Evolutionary conservation across 352 stramenopile genomes (phyloP), one percentile per base, ranked within the genome.

Genomic region (Phytophthora lateralis): DNA sequence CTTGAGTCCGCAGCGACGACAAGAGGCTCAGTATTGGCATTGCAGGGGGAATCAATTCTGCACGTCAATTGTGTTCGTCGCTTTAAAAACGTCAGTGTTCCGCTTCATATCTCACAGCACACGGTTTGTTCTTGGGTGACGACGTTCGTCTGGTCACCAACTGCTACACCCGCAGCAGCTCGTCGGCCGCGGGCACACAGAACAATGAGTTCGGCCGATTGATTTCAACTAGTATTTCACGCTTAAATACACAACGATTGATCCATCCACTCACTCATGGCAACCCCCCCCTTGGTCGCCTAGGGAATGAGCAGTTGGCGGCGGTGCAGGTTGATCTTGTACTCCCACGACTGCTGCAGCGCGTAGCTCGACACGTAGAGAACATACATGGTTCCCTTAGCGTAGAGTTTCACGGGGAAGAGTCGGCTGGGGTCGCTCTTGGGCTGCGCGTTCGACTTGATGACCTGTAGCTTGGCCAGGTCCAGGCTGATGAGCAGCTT

Each of bases 291-390:
- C 35, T 2, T 30, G 26, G 26, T 30, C 26, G 26, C 7, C 47
- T 77, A 93, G 44, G 81, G 81, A 54, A 93, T 84, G n/a, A 91
- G 70, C n/a, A 91, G 71, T 50, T 85, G 61, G 11, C 82, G 81
- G 6, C 83, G 82, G 34, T 90, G 80, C 46, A 84, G 62, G 30
- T 92, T 78, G 59, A 93, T 92, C 59, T 85, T 82, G 73, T 90
- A 91, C 62, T 88, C 82, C 85, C 85, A 94, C 6, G 71, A 73
- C 62, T 88, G 82, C 63, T 91, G 83, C 75, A 90, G 85, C 43
- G 80, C 78, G 55, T 86, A 86, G 43, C 76, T 89, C 30, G 83
- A 89, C 39, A 91, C 78, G 48, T 87, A 92, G 10, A 93, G 60
- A 61, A 84, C 81, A 60, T 94, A 90, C 57, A 92, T 72, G 4